Evolutionary conservation across 139 green algal genomes (phyloP), one percentile per base, ranked within the genome.

Genomic region (Chlamydomonas sphaeroides): DNA sequence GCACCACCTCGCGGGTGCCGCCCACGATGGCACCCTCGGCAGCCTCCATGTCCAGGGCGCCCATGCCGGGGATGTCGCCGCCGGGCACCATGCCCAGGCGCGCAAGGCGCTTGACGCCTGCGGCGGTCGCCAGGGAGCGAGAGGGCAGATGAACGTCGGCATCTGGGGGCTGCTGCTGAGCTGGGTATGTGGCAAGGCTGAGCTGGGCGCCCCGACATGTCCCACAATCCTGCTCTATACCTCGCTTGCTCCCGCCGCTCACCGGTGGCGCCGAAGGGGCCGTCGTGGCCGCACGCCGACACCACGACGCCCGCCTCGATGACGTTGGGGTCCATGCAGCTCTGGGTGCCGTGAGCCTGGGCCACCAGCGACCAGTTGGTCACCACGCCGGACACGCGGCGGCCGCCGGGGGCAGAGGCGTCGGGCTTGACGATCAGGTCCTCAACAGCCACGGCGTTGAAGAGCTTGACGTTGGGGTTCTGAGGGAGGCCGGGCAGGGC

Each of bases 321-420:
- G 76, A 83, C 76, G 80, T 98, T 98, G 85, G 95, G 95, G 91
- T 98, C 95, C 96, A 99, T 99, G 95, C 96, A 99, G 65, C 91
- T 95, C 87, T 90, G 96, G 42, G 96, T 99, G 90, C 97, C 93
- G 87, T 99, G 97, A 91, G 97, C 95, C 53, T 98, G 92, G n/a
- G 96, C 92, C 15, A 99, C 97, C 69, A 98, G 93, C 5, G 97
- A 96, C 97, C 97, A 99, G 95, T 99, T 99, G 86, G 97, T 99
- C 11, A 99, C 97, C 1, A 98, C 95, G 51, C 97, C 86, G n/a
- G 71, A 68, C 62, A 66, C 76, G 61, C 57, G 74, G 38, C 75
- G 66, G 35, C 28, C 42, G 68, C 74, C 35, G 42, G 39, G 59
- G 30, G 62, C 4, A 7, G 17, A 35, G 5, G 90, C 76, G 70